Percentiles rank a stretch among this genome's conserved stretches.
Conservation (phyloP, 2,329 filamentous ascomycete genomes). For the Neurospora sp. region DNA sequence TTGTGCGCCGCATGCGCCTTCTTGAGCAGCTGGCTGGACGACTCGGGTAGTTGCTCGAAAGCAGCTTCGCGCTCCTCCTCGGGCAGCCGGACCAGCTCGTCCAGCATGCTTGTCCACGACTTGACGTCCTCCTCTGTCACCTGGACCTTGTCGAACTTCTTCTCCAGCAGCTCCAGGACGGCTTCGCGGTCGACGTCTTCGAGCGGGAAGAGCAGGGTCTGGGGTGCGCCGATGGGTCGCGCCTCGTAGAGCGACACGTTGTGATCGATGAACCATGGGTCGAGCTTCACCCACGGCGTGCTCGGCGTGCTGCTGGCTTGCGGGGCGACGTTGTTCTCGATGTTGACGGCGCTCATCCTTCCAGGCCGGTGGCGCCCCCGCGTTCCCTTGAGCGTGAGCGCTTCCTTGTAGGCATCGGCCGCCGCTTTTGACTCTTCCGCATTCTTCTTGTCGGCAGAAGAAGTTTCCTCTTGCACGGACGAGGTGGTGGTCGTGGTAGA, state of each 20-base stretch:
- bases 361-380: constrained; percentile 12
- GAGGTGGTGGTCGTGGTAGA: not conserved
- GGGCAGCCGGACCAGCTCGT: not conserved
- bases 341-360: not conserved
- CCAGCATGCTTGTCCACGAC: not conserved
- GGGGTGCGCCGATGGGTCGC: constrained; percentile 7
- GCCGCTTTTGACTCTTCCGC: constrained; percentile 4
- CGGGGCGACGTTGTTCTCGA: constrained; percentile 11
- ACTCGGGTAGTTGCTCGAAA: constrained; percentile 1
- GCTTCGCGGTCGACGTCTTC: constrained; percentile 5
- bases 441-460: constrained; percentile 1
- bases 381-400: constrained; percentile 9
- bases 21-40: constrained; percentile 1
- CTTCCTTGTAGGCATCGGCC: constrained; percentile 8
- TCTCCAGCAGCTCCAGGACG: constrained; percentile 4
- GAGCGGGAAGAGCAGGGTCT: constrained; percentile 7
- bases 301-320: not conserved
- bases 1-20: constrained; percentile 4
- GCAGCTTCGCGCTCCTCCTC: not conserved
- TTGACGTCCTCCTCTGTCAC: constrained; percentile 7
- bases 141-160: constrained; percentile 2
- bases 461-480: not conserved
- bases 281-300: constrained; percentile 3
- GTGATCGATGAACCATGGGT: constrained; percentile 11
- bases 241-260: constrained; percentile 15